These are phyloP conservation scores for Cymbopogon citratus DNA, from an alignment of 176 grass and related monocot species.

Conservation along the genomic window DNA sequence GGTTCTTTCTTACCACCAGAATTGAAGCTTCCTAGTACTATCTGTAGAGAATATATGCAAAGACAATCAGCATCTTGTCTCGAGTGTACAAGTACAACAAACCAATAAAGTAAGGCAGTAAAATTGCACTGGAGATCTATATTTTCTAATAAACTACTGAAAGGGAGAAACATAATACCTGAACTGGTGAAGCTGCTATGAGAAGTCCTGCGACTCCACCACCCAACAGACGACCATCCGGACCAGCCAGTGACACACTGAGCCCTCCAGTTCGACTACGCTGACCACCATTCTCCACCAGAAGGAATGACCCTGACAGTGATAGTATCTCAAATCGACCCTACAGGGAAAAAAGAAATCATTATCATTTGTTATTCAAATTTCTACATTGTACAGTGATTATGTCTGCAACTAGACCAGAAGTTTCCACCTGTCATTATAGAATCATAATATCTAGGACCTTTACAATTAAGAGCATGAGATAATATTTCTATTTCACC, in stretches of 20 bases:
- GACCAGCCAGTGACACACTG: slow-evolving; percentile 82
- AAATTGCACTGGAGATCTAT: not conserved
- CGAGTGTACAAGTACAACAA: not conserved
- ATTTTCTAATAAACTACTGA: not conserved
- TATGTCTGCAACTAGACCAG: not conserved
- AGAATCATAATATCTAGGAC: not conserved
- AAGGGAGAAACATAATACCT: slow-evolving; percentile 42
- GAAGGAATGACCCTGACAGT: slow-evolving; percentile 79
- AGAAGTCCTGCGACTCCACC: slow-evolving; percentile 86
- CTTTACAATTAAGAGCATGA: not conserved
- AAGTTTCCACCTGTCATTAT: not conserved
- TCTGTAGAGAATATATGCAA: slow-evolving; percentile 31
- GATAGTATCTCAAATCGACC: slow-evolving; percentile 94
- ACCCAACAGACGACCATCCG: slow-evolving; percentile 89
- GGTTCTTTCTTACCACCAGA: slow-evolving; percentile 55
- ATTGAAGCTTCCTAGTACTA: slow-evolving; percentile 81
- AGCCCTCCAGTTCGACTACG: slow-evolving; percentile 85
- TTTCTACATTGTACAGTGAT: not conserved
- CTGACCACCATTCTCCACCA: slow-evolving; percentile 65
- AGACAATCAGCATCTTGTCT: not conserved
- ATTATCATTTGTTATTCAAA: not conserved
- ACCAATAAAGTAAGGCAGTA: not conserved
- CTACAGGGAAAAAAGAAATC: slow-evolving; percentile 17
- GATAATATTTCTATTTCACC: not conserved
- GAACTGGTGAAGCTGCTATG: slow-evolving; percentile 85